Evolutionary conservation across 495 filamentous ascomycete species (phyloP), one percentile per base, ranked within the genome.

Genomic region (Penicillium argentinense): DNA sequence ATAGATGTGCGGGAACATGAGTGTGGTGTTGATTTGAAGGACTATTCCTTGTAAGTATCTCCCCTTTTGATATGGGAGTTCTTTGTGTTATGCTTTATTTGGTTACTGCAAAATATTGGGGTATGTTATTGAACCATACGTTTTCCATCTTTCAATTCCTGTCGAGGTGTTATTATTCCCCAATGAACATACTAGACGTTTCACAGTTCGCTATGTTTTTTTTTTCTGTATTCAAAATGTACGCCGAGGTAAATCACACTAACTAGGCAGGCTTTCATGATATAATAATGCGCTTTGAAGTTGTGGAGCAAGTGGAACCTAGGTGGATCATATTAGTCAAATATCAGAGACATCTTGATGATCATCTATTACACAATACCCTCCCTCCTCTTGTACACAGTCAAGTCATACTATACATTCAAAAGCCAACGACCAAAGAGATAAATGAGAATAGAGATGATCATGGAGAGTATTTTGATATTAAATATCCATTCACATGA

Each of bases 81-180:
- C 28, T 30, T 30, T n/a, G 5, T n/a, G 12, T 18, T 36, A 14
- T 18, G 33, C 4, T 21, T 12, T 36, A 29, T 22, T 24, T 43
- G 33, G 33, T 36, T 36, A 36, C 17, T 36, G 33, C 41, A 51
- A 33, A 32, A 39, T 40, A 44, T 32, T 45, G 48, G 48, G 48
- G 40, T 44, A 36, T 37, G 30, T 38, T 33, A 49, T 39, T 51
- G 41, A 51, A 51, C 39, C 37, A 51, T 45, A 45, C 36, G 48
- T 33, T 51, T 45, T 44, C 22, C 26, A 34, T 27, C 23, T 45
- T 39, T 16, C 34, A 9, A n/a, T 39, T 18, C 22, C 22, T 3
- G n/a, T 39, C 19, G 5, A n/a, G 37, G 41, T 45, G 34, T 45
- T 45, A 51, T 40, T 40, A 40, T 51, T 34, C 27, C 41, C 34